Percentiles rank a stretch among this genome's conserved stretches.
phyloP scores from a whole-genome alignment of 768 basidiomycete species.

The Mrakia frigida region DNA sequence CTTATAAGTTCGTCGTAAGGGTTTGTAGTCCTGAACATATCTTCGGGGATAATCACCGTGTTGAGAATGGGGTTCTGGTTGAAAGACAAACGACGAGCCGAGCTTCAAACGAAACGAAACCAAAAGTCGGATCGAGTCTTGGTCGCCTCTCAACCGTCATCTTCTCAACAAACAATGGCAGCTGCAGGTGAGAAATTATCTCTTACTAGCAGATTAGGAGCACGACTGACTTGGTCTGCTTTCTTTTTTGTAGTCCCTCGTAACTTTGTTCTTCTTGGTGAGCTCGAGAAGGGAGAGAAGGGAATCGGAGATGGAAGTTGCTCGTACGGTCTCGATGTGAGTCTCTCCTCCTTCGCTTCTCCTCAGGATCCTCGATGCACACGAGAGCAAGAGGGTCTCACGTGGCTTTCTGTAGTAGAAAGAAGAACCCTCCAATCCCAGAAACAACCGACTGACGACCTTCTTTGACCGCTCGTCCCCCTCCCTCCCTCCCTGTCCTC shows the following conservation, averaged over 20 bases:
- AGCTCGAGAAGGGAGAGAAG: slow-evolving; percentile 99
- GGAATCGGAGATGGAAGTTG: slow-evolving; percentile 97
- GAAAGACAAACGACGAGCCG: too few relatives aligned
- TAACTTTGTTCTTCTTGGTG: slow-evolving; percentile 93
- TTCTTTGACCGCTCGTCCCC: slow-evolving; percentile 7
- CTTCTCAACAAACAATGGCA: background rate
- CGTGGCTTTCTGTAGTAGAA: background rate
- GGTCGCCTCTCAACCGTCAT: background rate
- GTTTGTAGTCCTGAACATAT: slow-evolving; percentile 47
- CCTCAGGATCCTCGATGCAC: background rate
- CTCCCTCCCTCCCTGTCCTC: background rate
- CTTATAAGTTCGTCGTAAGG: slow-evolving; percentile 89
- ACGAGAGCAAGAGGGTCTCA: background rate
- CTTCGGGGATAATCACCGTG: slow-evolving; percentile 3
- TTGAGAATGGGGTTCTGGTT: background rate
- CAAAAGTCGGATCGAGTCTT: too few relatives aligned
- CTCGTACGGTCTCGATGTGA: slow-evolving; percentile 81
- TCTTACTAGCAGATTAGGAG: background rate
- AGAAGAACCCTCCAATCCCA: background rate
- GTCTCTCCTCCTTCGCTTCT: slow-evolving; percentile 21
- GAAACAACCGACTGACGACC: background rate
- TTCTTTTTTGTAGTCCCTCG: slow-evolving; percentile 63
- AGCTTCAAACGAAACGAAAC: too few relatives aligned
- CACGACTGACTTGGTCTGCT: background rate
- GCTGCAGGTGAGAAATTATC: slow-evolving; percentile 1